Base-by-base conservation (phyloP, 1,139 yeast genomes). In the Nakaseomyces nivariensis region DNA sequence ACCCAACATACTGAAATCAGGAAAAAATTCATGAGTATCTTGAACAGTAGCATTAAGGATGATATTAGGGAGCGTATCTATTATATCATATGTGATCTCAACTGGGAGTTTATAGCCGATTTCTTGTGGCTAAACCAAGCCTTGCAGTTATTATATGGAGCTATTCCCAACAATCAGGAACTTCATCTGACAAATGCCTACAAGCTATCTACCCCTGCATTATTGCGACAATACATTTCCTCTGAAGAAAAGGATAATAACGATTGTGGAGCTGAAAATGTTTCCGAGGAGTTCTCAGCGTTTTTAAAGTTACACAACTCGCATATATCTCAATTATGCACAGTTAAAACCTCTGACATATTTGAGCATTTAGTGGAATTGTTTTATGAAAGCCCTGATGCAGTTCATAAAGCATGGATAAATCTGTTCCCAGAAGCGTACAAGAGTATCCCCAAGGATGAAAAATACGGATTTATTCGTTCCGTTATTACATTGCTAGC, bases 51-150 rank as follows among this genome's bases (percentile, higher is more conserved):
- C 57, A 73, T 94, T 54, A 97, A 94, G 54, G 77, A 74, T 49
- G 92, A 86, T 58, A 76, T 89, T 26, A 78, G 80, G 57, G 89
- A 87, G 64, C 75, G 98, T 53, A 71, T 94, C 42, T 82, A 84
- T 57, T 94, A 92, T 60, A 82, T 92, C 8, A 77, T 94, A 34
- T 75, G 92, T 38, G 97, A 92, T 58, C 98, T 94, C 64, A 92
- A 88, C 62, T 94, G 99, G 99, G 98, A 94, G 64, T 85, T 78
- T 59, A 73, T 94, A 47, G 92, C 95, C 0, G 97, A 90, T 57
- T 85, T 85, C 60, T 89, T 90, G 47, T 94, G 98, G 98, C 71
- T 90, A 54, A 88, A 89, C 63, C 98, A 92, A 67, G 98, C 96
- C 0, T 72, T 88, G 38, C 97, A 92, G 63, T 69, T 94, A 43